These are phyloP conservation scores for Auriculariales sp. DNA, from an alignment of 768 basidiomycete genomes.

Conservation along the genomic window DNA sequence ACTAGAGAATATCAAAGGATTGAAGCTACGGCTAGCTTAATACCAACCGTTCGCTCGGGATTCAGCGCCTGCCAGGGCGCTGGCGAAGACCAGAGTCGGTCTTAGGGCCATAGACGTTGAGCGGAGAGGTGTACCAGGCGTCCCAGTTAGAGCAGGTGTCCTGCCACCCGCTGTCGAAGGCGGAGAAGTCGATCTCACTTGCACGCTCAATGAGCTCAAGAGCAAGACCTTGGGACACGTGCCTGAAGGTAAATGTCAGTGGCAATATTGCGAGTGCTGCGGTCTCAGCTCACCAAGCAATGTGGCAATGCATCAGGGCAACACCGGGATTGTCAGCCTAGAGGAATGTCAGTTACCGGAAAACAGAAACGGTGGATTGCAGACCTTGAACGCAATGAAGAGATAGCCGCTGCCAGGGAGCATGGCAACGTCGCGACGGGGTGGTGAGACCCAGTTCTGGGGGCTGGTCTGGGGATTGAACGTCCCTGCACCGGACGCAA, in stretches of 20 bases:
- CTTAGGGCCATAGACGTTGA: neutral
- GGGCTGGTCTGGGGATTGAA: neutral
- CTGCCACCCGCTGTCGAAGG: neutral
- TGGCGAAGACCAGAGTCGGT: neutral
- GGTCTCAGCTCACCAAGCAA: too few relatives aligned
- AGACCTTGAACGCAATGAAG: neutral
- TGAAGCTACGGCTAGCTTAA: too few relatives aligned
- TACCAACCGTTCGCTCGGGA: too few relatives aligned
- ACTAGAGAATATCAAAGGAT: too few relatives aligned
- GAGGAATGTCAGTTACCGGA: neutral
- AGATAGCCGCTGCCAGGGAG: slow-evolving; percentile 3
- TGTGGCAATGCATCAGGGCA: slow-evolving; percentile 4
- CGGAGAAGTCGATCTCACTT: neutral
- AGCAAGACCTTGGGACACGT: slow-evolving; percentile 1
- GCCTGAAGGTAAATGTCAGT: too few relatives aligned
- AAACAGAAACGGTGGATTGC: neutral
- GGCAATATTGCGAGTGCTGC: too few relatives aligned
- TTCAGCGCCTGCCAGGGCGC: too few relatives aligned
- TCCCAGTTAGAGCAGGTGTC: neutral
- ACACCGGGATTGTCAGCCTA: slow-evolving; percentile 3
- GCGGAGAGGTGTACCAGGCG: neutral
- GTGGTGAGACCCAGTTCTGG: neutral
- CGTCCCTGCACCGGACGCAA: neutral
- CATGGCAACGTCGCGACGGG: slow-evolving; percentile 5
- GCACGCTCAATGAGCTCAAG: neutral